phyloP scores from a whole-genome alignment of 306 rosid genomes.

The Albizia julibrissin region DNA sequence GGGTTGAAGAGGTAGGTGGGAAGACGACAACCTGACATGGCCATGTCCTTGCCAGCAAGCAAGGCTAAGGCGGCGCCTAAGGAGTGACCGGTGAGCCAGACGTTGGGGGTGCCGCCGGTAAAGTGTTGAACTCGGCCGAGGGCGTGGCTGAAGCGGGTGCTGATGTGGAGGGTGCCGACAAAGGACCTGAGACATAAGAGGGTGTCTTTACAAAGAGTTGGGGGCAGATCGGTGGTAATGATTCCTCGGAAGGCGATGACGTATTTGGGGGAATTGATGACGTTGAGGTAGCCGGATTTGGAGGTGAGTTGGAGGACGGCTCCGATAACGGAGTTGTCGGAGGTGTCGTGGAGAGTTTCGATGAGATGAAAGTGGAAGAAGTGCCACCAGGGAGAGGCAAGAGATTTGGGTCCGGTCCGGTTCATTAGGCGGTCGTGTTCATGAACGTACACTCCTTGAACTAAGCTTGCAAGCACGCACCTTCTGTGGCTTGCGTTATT shows the following conservation, averaged over 20 bases:
- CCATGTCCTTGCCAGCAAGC: constrained; percentile 33
- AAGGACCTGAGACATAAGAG: neutral
- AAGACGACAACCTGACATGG: constrained; percentile 12
- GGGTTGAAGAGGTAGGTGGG: constrained; percentile 42
- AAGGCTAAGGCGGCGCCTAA: constrained; percentile 39
- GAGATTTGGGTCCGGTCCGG: constrained; percentile 3
- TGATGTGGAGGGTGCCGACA: constrained; percentile 2
- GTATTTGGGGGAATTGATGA: constrained; percentile 28
- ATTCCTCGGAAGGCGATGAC: constrained; percentile 41
- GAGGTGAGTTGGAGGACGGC: constrained; percentile 20
- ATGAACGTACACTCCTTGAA: constrained; percentile 27
- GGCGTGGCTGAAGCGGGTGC: constrained; percentile 16
- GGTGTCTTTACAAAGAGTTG: constrained; percentile 10
- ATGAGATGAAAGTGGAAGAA: constrained; percentile 27
- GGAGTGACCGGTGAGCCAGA: constrained; percentile 50
- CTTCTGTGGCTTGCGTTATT: constrained; percentile 10
- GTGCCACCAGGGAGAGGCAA: constrained; percentile 23
- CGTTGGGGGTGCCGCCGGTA: constrained; percentile 1
- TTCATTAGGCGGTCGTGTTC: constrained; percentile 5
- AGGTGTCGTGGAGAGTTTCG: constrained; percentile 10
- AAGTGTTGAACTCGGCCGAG: neutral
- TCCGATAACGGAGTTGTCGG: constrained; percentile 6
- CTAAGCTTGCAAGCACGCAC: constrained; percentile 34
- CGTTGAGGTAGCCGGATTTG: neutral
- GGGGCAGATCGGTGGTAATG: neutral